Base-by-base conservation (phyloP, 2,329 filamentous ascomycete genomes). In the Harringtonia lauricola region DNA sequence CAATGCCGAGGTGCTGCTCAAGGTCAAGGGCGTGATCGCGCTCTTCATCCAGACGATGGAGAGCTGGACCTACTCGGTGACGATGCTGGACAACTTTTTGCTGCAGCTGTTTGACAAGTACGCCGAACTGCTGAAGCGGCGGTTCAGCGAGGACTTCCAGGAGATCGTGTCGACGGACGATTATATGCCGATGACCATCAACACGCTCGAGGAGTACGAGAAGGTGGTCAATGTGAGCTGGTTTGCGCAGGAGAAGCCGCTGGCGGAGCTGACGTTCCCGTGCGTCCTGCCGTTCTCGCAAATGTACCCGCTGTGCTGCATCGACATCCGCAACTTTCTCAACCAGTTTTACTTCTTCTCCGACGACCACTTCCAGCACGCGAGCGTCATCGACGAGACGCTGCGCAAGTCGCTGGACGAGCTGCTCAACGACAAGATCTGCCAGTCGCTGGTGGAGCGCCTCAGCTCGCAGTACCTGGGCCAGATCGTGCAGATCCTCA, bases 141-240 rank as follows among this genome's bases (percentile, higher is more conserved):
- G 88, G 37, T 98, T 96, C 57, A 94, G 87, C 59, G 86, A 94
- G 52, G 90, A 96, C 61, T 98, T 98, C 59, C 83, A 94, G 59
- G 90, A 96, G 73, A 81, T 81, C 54, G 77, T 82, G 15, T 80
- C 86, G n/a, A 95, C 87, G 1, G 92, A 98, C 59, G 92, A 98
- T 62, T 98, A 98, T 63, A 98, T 98, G 90, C 94, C 92, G 3
- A 96, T 98, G 92, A 86, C 87, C 2, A 94, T 96, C 59, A 86
- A 88, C 55, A 88, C 83, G 18, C 64, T 74, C 15, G 89, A 95
- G 54, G 89, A 96, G 57, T 96, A 94, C 58, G 86, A 94, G 55
- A 95, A 95, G 56, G 90, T 98, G 30, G 78, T 95, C 51, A 92
- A 88, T 49, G 88, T 96, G 47, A 94, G 85, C 64, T 98, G 90